Percentiles rank a stretch among this genome's conserved stretches.
These are phyloP conservation scores for Nasturtium officinale DNA, from an alignment of 345 rosid species.

Conservation along the genomic window DNA sequence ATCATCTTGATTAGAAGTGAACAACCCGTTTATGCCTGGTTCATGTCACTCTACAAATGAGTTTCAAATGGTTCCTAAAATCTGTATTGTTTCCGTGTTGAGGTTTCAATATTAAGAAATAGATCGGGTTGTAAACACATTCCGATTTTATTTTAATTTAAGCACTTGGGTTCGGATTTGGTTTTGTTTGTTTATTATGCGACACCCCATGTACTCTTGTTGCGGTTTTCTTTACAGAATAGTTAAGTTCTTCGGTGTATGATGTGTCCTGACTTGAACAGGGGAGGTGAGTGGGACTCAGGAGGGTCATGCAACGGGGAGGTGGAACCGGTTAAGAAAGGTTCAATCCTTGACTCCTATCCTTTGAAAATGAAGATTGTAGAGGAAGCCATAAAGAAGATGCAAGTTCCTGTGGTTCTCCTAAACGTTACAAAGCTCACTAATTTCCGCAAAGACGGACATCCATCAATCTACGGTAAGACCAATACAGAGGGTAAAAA, in stretches of 20 bases:
- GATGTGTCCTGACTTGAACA: conserved; percentile 34
- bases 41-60: not conserved
- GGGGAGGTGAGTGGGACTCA: conserved; percentile 98
- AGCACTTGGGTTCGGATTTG: not conserved
- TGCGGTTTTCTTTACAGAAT: not conserved
- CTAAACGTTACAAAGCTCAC: conserved; percentile 83
- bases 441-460: conserved; percentile 92
- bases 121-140: not conserved
- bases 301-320: conserved; percentile 93
- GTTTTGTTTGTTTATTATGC: not conserved
- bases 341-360: conserved; percentile 61
- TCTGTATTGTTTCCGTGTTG: not conserved
- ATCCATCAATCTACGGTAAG: conserved; percentile 82
- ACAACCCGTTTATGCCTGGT: not conserved
- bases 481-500: conserved; percentile 44
- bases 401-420: conserved; percentile 61
- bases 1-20: conserved; percentile 1
- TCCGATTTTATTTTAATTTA: not conserved
- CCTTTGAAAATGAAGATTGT: conserved; percentile 90
- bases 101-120: not conserved
- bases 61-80: not conserved
- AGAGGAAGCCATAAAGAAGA: conserved; percentile 69
- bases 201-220: not conserved
- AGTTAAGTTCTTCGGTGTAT: conserved; percentile 1
- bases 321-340: conserved; percentile 62